phyloP scores from a whole-genome alignment of 192 early-diverging fungal genomes.

The Linnemannia hyalina region DNA sequence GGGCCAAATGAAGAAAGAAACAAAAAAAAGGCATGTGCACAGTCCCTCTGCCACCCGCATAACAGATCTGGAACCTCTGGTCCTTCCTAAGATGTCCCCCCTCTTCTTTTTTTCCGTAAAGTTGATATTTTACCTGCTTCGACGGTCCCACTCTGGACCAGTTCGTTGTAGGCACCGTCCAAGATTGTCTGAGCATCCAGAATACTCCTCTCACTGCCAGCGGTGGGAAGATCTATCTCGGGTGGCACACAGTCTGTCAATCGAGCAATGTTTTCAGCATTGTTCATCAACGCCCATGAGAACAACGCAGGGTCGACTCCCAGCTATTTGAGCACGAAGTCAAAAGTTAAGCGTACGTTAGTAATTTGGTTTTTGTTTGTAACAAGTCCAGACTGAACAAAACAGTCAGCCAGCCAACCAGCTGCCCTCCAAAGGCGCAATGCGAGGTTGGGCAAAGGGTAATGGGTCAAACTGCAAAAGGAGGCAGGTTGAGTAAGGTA shows the following conservation, averaged over 20 bases:
- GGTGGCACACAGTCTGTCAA: constrained; percentile 27
- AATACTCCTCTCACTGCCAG: constrained; percentile 10
- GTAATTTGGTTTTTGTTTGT: neutral
- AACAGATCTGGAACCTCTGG: neutral
- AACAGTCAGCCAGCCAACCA: neutral
- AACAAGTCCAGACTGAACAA: neutral
- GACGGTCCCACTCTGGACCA: constrained; percentile 63
- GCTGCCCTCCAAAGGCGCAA: neutral
- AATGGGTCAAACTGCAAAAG: neutral
- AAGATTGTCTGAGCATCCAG: constrained; percentile 66
- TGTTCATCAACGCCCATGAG: constrained; percentile 70
- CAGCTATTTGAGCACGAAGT: neutral
- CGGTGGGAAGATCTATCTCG: constrained; percentile 1
- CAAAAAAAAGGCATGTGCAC: neutral
- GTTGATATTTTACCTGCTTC: constrained; percentile 52
- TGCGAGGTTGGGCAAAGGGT: neutral
- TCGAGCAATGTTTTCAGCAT: constrained; percentile 63
- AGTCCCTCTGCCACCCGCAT: neutral
- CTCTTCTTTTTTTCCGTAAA: neutral
- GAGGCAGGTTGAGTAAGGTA: neutral
- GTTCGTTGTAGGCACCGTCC: constrained; percentile 58
- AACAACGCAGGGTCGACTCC: constrained; percentile 62
- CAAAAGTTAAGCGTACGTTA: neutral
- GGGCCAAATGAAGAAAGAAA: neutral
- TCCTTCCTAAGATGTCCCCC: neutral